Conservation (phyloP, 768 basidiomycete species). For the Fomitopsis pulvina region DNA sequence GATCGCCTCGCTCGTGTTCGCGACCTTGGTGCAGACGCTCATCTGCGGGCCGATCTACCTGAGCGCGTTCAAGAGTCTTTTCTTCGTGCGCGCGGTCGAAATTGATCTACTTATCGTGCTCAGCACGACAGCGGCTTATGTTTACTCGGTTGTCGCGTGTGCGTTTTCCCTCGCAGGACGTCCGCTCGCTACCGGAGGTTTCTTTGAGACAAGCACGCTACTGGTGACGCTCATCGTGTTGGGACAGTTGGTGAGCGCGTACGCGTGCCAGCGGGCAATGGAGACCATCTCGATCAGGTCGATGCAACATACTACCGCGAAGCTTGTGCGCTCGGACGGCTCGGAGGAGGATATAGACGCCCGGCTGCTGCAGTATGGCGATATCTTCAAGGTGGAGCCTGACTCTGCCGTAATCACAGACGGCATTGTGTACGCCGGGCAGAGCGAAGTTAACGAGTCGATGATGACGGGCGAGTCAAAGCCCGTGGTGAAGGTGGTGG, state of each 20-base stretch:
- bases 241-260: constrained; percentile 31
- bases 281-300: constrained; percentile 27
- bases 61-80: constrained; percentile 28
- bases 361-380: constrained; percentile 30
- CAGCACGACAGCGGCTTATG: constrained; percentile 33
- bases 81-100: constrained; percentile 31
- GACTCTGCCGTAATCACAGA: constrained; percentile 33
- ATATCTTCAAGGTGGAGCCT: constrained; percentile 28
- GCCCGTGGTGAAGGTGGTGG: constrained; percentile 29
- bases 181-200: constrained; percentile 26
- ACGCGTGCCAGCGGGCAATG: constrained; percentile 30
- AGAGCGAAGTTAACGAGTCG: constrained; percentile 35
- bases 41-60: constrained; percentile 31
- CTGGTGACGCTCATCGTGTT: constrained; percentile 36
- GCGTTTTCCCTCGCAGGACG: constrained; percentile 25
- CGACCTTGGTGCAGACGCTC: constrained; percentile 31
- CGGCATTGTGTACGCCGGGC: constrained; percentile 28
- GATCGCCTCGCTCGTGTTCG: constrained; percentile 29
- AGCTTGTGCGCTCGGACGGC: constrained; percentile 23
- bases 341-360: constrained; percentile 16
- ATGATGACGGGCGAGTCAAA: constrained; percentile 36
- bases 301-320: constrained; percentile 26
- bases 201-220: constrained; percentile 39
- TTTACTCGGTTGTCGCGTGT: constrained; percentile 35
- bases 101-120: constrained; percentile 33